Conservation (phyloP, 225 moss, liverwort and hornwort genomes). For the Polytrichum commune region DNA sequence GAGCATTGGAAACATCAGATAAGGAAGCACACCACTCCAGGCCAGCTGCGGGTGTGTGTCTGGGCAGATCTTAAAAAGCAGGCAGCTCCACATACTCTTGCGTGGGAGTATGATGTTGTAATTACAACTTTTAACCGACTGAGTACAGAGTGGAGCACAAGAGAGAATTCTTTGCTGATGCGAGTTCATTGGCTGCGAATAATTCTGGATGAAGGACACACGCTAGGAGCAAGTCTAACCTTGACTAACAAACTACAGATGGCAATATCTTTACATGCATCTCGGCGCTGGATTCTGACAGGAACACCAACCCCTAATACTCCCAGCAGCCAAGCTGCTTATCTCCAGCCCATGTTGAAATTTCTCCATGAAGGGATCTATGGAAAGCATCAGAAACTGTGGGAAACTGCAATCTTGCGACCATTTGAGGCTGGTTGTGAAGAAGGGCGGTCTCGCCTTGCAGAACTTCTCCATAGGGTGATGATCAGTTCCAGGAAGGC, state of each 20-base stretch:
- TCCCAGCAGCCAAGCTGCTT: slow-evolving; percentile 89
- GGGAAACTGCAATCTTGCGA: slow-evolving; percentile 81
- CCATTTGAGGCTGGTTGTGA: slow-evolving; percentile 84
- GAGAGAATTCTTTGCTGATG: slow-evolving; percentile 79
- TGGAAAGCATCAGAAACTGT: slow-evolving; percentile 81
- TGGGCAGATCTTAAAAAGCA: slow-evolving; percentile 94
- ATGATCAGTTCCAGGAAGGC: slow-evolving; percentile 98
- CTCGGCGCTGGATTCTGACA: slow-evolving; percentile 91
- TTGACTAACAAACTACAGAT: slow-evolving; percentile 93
- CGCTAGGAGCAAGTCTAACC: slow-evolving; percentile 86
- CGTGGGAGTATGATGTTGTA: slow-evolving; percentile 97
- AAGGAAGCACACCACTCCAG: slow-evolving; percentile 68
- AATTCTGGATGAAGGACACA: slow-evolving; percentile 94
- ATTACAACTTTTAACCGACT: slow-evolving; percentile 89
- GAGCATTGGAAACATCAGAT: slow-evolving; percentile 94
- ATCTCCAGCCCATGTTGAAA: slow-evolving; percentile 93
- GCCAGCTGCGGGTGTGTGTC: slow-evolving; percentile 77
- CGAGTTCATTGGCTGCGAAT: slow-evolving; percentile 93
- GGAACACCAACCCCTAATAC: slow-evolving; percentile 98
- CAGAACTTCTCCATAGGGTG: slow-evolving; percentile 73
- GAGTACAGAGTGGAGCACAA: slow-evolving; percentile 85
- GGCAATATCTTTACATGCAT: slow-evolving; percentile 93
- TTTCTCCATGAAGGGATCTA: slow-evolving; percentile 84
- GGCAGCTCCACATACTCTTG: slow-evolving; percentile 80
- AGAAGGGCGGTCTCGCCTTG: slow-evolving; percentile 79